Percentiles rank a stretch among this genome's conserved stretches.
Conservation (phyloP, 805 yeast genomes). For the Candida golubevii region DNA sequence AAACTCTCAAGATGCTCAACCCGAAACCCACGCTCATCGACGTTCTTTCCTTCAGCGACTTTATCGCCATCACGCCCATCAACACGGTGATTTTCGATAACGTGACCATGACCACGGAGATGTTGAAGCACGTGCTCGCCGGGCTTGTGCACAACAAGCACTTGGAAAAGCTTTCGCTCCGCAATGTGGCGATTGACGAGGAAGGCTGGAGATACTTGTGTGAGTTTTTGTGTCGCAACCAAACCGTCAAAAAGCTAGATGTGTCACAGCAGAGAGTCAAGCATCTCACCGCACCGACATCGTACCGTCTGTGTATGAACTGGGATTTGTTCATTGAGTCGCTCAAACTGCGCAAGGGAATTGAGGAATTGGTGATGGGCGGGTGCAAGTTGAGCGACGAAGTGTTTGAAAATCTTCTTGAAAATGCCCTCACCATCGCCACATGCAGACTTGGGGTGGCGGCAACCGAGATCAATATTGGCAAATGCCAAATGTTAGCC, state of each 20-base stretch:
- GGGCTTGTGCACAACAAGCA: conserved; percentile 40
- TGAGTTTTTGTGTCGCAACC: conserved; percentile 42
- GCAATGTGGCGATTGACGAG: conserved; percentile 53
- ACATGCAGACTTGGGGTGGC: conserved; percentile 55
- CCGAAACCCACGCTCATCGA: conserved; percentile 58
- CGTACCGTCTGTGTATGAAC: conserved; percentile 45
- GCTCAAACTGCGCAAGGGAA: conserved; percentile 44
- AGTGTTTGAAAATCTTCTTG: conserved; percentile 38
- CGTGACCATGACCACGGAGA: conserved; percentile 50
- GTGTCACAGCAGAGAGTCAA: conserved; percentile 54
- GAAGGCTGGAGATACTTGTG: conserved; percentile 50
- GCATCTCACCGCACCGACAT: conserved; percentile 36
- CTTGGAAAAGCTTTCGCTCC: conserved; percentile 48
- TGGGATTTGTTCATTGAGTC: conserved; percentile 48
- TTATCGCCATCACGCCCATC: conserved; percentile 52
- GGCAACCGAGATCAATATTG: conserved; percentile 41
- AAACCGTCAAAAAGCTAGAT: conserved; percentile 46
- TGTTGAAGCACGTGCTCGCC: conserved; percentile 47
- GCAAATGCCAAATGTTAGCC: conserved; percentile 40
- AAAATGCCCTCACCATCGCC: conserved; percentile 35
- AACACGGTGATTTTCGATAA: conserved; percentile 55
- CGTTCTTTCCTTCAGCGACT: conserved; percentile 53
- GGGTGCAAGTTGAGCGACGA: conserved; percentile 48
- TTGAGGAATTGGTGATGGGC: conserved; percentile 54
- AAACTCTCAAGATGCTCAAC: conserved; percentile 51